A percentile compares a stretch with the other conserved stretches of the same genome.
Conservation (phyloP, 1,284 basidiomycete genomes). For the Tilletia horrida region DNA sequence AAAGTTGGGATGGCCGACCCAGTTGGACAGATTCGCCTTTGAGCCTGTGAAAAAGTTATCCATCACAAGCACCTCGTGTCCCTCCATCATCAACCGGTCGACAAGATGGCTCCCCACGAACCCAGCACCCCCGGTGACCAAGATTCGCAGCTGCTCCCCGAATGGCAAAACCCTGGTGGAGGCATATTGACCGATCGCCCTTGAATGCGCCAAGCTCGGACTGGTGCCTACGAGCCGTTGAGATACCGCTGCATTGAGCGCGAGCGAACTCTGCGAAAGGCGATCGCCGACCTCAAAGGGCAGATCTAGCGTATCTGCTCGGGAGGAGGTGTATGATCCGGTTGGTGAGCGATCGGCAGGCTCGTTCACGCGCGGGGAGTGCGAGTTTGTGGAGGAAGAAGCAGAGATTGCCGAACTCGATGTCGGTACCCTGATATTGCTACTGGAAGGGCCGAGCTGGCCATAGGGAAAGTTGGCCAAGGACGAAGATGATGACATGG, state of each 20-base stretch:
- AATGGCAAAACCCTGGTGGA: conserved; percentile 82
- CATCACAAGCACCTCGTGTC: conserved; percentile 93
- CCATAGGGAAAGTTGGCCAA: not conserved
- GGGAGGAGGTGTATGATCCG: conserved; percentile 1
- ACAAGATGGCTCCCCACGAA: conserved; percentile 93
- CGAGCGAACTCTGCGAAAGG: not conserved
- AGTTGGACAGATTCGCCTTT: conserved; percentile 73
- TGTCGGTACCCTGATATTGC: no score
- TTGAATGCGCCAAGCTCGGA: no score
- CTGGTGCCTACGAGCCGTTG: no score
- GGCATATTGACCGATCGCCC: conserved; percentile 61
- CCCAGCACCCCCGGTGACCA: conserved; percentile 92
- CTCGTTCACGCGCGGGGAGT: not conserved
- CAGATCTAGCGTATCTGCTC: conserved; percentile 5
- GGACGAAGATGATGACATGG: not conserved
- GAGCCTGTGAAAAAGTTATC: conserved; percentile 99
- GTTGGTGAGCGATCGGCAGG: not conserved
- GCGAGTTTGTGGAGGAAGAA: conserved; percentile 5
- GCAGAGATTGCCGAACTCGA: no score
- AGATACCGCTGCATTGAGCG: not conserved
- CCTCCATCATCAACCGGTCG: conserved; percentile 92
- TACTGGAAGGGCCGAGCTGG: not conserved
- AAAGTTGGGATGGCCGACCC: conserved; percentile 91
- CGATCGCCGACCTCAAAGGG: not conserved
- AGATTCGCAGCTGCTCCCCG: conserved; percentile 75